Conservation (phyloP, 768 basidiomycete species). For the Asterophora lycoperdoides region DNA sequence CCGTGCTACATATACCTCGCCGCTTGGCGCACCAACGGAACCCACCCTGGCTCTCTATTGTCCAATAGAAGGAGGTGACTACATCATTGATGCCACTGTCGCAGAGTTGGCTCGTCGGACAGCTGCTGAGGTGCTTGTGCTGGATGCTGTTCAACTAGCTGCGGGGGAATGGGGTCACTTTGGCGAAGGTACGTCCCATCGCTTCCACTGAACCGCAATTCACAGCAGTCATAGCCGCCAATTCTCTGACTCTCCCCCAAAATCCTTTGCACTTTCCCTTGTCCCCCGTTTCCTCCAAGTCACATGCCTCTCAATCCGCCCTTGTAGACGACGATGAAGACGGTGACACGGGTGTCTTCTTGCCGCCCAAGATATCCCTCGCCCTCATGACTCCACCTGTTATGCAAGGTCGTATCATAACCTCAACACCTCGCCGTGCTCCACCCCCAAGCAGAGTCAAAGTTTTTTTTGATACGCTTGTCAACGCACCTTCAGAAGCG, state of each 20-base stretch:
- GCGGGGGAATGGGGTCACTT: slow-evolving; percentile 86
- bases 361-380: slow-evolving; percentile 38
- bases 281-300: slow-evolving; percentile 20
- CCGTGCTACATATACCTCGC: slow-evolving; percentile 56
- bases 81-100: slow-evolving; percentile 76
- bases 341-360: slow-evolving; percentile 29
- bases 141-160: slow-evolving; percentile 82
- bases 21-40: slow-evolving; percentile 54
- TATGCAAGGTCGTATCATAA: slow-evolving; percentile 35
- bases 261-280: slow-evolving; percentile 73
- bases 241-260: slow-evolving; percentile 57
- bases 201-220: neutral
- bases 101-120: slow-evolving; percentile 69
- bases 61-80: slow-evolving; percentile 81
- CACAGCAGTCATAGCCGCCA: slow-evolving; percentile 52
- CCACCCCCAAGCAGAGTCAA: slow-evolving; percentile 54
- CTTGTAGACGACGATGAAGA: slow-evolving; percentile 46
- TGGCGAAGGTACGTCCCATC: slow-evolving; percentile 55
- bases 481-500: slow-evolving; percentile 51
- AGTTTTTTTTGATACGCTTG: slow-evolving; percentile 70
- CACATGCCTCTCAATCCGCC: slow-evolving; percentile 22
- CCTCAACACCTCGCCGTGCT: slow-evolving; percentile 39
- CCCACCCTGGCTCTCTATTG: slow-evolving; percentile 85
- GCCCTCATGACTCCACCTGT: slow-evolving; percentile 36
- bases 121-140: slow-evolving; percentile 74